Evolutionary conservation across 257 asterid species (phyloP), one percentile per base, ranked within the genome.

Genomic region (Linaria vulgaris): DNA sequence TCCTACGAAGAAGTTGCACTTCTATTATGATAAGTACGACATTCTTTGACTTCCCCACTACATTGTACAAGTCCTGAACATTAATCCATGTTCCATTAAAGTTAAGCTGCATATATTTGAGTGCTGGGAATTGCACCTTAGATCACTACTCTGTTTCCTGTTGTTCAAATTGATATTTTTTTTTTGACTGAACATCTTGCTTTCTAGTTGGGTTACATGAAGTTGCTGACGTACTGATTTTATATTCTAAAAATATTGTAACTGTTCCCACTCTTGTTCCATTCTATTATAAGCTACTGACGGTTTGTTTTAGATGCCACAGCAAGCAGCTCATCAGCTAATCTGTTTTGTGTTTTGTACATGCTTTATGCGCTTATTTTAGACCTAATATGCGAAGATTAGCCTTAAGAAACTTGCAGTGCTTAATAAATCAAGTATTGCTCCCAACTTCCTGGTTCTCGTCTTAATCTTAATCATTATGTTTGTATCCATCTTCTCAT

Each of bases 11-110:
- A 83, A 85, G 84, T 76, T 91, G 82, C 82, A 66, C 6, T 82
- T 74, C 58, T 91, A 91, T 73, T 85, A 83, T 70, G 85, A 83
- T 24, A 86, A 81, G 98, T 91, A 88, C 46, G 98, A 48, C 41
- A 46, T 51, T 49, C 72, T 63, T 64, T 61, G 61, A 63, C 47
- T 50, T 49, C 12, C 37, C 37, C 54, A 24, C 20, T 20, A 62
- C 52, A 37, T 22, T 3, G 17, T 65, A 58, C 49, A 27, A 45
- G 55, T 65, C 15, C 20, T 50, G 23, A 15, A 6, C 19, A 23
- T 15, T 34, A 37, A 66, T 34, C 5, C 41, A 3, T 34, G 3
- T 30, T 6, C 37, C 6, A 30, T 23, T 60, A 37, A 47, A 24
- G 63, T 22, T 59, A 27, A 43, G 22, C 39, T 4, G 31, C 21